Percentiles rank a stretch among this genome's conserved stretches.
Conservation (phyloP, 768 basidiomycete species). For the Atractiella rhizophila region DNA sequence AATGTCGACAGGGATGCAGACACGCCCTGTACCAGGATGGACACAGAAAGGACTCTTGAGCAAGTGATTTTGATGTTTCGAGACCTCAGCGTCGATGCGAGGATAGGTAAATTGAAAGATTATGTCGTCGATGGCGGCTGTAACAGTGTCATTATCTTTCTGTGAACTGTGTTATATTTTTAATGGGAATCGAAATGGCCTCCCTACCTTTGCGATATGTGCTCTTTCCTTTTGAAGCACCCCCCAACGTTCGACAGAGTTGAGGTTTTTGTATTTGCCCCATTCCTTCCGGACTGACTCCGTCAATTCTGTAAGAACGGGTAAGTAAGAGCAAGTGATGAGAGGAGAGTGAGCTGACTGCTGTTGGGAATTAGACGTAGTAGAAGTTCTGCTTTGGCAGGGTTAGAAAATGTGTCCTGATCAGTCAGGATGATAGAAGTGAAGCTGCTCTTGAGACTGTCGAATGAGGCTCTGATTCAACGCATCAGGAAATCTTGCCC, state of each 20-base stretch:
- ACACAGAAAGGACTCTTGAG: slow-evolving; percentile 93
- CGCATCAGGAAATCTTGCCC: neutral
- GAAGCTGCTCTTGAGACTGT: slow-evolving; percentile 32
- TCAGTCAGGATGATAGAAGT: slow-evolving; percentile 42
- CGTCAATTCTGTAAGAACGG: neutral
- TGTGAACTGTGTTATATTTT: neutral
- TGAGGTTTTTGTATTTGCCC: neutral
- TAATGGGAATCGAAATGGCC: neutral
- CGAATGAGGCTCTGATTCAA: neutral
- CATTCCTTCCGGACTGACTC: neutral
- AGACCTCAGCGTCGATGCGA: slow-evolving; percentile 85
- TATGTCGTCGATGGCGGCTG: slow-evolving; percentile 49
- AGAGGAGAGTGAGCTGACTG: slow-evolving; percentile 20
- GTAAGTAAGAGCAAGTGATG: too few relatives aligned
- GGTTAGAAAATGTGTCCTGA: slow-evolving; percentile 53
- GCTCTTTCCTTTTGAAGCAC: neutral
- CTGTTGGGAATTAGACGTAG: slow-evolving; percentile 48
- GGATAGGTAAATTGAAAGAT: slow-evolving; percentile 87
- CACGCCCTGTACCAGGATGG: slow-evolving; percentile 81
- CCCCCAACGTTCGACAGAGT: neutral
- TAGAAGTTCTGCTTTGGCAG: slow-evolving; percentile 48
- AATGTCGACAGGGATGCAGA: slow-evolving; percentile 82
- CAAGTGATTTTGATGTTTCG: slow-evolving; percentile 89
- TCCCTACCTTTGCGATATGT: neutral
- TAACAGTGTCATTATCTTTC: neutral